Evolutionary conservation across 2,329 filamentous ascomycete species (phyloP).

Genomic region (Lizonia empirigonia): DNA sequence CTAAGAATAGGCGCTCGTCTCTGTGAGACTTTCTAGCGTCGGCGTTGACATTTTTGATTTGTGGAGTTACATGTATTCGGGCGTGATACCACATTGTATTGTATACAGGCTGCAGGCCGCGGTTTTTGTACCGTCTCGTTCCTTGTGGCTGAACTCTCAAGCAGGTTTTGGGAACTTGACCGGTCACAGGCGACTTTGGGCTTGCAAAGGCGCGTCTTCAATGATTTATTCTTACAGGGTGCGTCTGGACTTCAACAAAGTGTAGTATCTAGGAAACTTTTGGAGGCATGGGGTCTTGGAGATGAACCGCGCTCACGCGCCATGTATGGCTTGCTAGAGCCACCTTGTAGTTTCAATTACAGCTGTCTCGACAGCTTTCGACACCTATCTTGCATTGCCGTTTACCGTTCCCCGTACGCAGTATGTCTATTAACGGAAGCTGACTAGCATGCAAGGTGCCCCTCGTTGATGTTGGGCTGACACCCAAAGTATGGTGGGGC

Average conservation of each 20-base stretch:
- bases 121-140: slow-evolving; percentile 30
- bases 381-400: background rate
- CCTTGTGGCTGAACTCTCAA: slow-evolving; percentile 2
- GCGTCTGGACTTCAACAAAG: slow-evolving; percentile 2
- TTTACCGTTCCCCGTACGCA: background rate
- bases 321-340: slow-evolving; percentile 1
- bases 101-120: slow-evolving; percentile 25
- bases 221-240: background rate
- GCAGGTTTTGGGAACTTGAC: slow-evolving; percentile 5
- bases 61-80: slow-evolving; percentile 18
- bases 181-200: background rate
- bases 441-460: slow-evolving; percentile 1
- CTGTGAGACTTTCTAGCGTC: slow-evolving; percentile 27
- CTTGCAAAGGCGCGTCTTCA: background rate
- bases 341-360: slow-evolving; percentile 3
- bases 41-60: slow-evolving; percentile 33
- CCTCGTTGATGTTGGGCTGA: slow-evolving; percentile 2
- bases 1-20: slow-evolving; percentile 14
- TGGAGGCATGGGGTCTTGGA: slow-evolving; percentile 6
- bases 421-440: too few species aligned
- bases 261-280: slow-evolving; percentile 3
- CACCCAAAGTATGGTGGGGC: background rate
- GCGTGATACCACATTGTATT: slow-evolving; percentile 38
- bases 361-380: slow-evolving; percentile 5
- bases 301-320: slow-evolving; percentile 13